A percentile compares a stretch with the other conserved stretches of the same genome.
phyloP scores from a whole-genome alignment of 306 rosid genomes.

The Rubus parviflorus region DNA sequence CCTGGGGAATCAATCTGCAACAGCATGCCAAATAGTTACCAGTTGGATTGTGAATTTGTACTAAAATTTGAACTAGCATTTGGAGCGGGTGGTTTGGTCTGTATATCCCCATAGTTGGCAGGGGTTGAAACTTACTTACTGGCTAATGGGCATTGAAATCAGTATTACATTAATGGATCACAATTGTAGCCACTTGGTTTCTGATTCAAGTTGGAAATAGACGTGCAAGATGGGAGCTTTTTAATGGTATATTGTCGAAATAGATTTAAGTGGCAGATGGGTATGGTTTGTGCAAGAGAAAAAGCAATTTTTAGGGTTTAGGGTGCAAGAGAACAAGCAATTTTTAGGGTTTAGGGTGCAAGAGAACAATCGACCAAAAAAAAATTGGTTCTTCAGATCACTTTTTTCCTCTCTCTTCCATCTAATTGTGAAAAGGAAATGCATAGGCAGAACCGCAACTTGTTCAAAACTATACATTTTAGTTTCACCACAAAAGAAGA shows the following conservation, averaged over 20 bases:
- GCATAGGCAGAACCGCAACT: not conserved
- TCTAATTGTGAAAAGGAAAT: not conserved
- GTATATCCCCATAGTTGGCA: constrained; percentile 12
- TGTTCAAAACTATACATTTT: constrained; percentile 8
- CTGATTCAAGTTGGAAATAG: not conserved
- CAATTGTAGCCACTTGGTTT: not conserved
- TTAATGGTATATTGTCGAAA: not conserved
- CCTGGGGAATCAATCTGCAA: constrained; percentile 82
- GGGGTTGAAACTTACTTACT: not conserved
- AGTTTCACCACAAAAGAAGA: not conserved
- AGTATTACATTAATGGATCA: not conserved
- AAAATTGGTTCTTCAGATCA: too few species aligned
- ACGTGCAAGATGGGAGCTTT: not conserved
- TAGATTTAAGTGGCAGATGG: not conserved
- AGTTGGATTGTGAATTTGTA: not conserved
- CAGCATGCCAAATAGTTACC: constrained; percentile 51
- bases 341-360: not conserved
- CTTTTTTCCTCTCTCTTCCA: not conserved
- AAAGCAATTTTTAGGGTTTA: not conserved
- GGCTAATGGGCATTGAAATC: not conserved
- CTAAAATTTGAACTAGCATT: not conserved
- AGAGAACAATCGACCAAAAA: not conserved
- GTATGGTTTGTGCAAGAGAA: not conserved
- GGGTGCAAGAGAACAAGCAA: not conserved
- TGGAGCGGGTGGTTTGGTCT: constrained; percentile 7